These are phyloP conservation scores for Macrophomina tecta DNA, from an alignment of 2,329 filamentous ascomycete genomes.

Conservation along the genomic window DNA sequence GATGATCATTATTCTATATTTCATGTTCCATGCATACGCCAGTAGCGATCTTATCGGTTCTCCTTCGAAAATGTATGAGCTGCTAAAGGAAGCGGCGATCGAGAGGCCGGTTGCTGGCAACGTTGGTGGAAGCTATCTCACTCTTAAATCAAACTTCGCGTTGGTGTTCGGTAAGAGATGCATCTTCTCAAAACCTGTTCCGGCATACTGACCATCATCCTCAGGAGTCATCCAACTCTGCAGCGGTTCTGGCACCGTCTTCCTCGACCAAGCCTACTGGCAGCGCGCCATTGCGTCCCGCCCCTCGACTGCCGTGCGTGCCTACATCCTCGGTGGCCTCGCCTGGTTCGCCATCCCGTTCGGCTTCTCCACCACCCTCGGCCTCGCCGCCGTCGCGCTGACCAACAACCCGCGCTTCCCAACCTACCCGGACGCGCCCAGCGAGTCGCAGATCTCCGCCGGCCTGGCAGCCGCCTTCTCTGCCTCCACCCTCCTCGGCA, in stretches of 20 bases:
- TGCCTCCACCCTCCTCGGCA: constrained; percentile 47
- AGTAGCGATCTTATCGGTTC: constrained; percentile 48
- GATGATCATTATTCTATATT: constrained; percentile 53
- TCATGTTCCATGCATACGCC: constrained; percentile 51
- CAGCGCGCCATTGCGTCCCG: constrained; percentile 59
- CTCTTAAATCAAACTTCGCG: constrained; percentile 49
- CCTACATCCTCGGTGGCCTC: constrained; percentile 59
- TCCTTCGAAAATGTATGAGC: constrained; percentile 48
- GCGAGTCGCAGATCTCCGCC: constrained; percentile 42
- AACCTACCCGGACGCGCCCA: constrained; percentile 53
- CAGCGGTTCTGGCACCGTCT: constrained; percentile 38
- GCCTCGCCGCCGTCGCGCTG: constrained; percentile 55
- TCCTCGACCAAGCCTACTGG: constrained; percentile 57
- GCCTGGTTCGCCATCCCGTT: constrained; percentile 62
- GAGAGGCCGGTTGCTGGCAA: constrained; percentile 48
- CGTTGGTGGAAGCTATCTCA: constrained; percentile 49
- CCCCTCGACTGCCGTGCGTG: constrained; percentile 55
- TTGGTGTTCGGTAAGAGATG: constrained; percentile 44
- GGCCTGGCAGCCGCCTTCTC: constrained; percentile 49
- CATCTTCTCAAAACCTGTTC: neutral
- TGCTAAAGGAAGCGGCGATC: constrained; percentile 45
- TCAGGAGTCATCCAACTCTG: constrained; percentile 49
- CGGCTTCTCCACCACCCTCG: constrained; percentile 59
- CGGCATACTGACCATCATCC: neutral
- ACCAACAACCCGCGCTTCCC: constrained; percentile 59